Evolutionary conservation across 352 stramenopile species (phyloP).

Genomic region (Thalassiosira livingstoniorum): DNA sequence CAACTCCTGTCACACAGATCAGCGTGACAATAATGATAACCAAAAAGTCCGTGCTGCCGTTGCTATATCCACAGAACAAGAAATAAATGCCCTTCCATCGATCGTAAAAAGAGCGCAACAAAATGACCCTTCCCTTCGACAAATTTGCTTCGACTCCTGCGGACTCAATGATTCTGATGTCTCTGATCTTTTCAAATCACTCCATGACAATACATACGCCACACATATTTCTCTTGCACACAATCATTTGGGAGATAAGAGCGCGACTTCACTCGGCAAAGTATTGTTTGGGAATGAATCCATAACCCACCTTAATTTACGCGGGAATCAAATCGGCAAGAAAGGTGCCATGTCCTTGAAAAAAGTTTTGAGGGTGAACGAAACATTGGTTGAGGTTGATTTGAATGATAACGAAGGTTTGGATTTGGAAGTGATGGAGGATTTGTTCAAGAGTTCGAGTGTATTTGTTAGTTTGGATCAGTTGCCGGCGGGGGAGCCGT

Average conservation of each 20-base stretch:
- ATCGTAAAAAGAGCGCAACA: not conserved
- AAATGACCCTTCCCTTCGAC: slow-evolving; percentile 18
- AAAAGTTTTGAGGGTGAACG: slow-evolving; percentile 20
- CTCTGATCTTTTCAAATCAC: slow-evolving; percentile 12
- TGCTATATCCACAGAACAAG: no score
- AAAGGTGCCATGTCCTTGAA: slow-evolving; percentile 13
- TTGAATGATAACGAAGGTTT: slow-evolving; percentile 27
- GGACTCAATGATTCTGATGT: slow-evolving; percentile 30
- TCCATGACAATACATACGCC: slow-evolving; percentile 23
- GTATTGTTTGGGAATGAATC: slow-evolving; percentile 18
- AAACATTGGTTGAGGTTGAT: slow-evolving; percentile 24
- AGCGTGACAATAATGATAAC: no score
- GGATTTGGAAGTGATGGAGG: slow-evolving; percentile 6
- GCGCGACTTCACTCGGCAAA: slow-evolving; percentile 16
- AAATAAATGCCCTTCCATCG: no score
- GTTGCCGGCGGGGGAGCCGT: no score
- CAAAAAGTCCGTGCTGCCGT: no score
- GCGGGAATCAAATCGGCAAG: slow-evolving; percentile 30
- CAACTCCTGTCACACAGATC: no score
- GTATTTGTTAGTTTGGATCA: no score
- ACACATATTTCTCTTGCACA: slow-evolving; percentile 21
- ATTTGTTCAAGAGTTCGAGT: not conserved
- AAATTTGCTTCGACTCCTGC: slow-evolving; percentile 24
- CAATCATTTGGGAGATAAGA: slow-evolving; percentile 22
- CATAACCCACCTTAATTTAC: slow-evolving; percentile 9